These are phyloP conservation scores for Diaporthe sp. DNA, from an alignment of 2,329 filamentous ascomycete species.

Conservation along the genomic window DNA sequence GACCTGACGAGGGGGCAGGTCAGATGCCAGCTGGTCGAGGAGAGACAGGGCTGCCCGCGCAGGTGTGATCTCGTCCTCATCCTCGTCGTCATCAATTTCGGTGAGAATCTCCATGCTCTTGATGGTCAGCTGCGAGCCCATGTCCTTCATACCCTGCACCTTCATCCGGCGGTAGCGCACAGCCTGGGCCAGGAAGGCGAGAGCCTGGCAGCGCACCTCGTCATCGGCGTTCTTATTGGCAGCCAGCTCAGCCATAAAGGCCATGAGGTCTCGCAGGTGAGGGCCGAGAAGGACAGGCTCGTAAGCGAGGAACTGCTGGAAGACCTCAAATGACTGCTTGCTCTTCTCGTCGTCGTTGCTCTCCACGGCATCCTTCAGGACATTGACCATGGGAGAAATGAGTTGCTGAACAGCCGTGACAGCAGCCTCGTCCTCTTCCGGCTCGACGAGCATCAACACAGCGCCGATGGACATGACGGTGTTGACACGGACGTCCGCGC, in stretches of 20 bases:
- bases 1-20: slow-evolving; percentile 92
- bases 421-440: slow-evolving; percentile 83
- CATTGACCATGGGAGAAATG: slow-evolving; percentile 88
- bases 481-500: slow-evolving; percentile 93
- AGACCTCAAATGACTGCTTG: slow-evolving; percentile 94
- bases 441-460: slow-evolving; percentile 87
- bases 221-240: slow-evolving; percentile 83
- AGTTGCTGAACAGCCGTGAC: slow-evolving; percentile 83
- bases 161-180: slow-evolving; percentile 95
- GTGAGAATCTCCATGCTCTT: slow-evolving; percentile 91
- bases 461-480: slow-evolving; percentile 92
- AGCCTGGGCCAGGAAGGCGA: slow-evolving; percentile 93
- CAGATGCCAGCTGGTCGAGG: slow-evolving; percentile 89
- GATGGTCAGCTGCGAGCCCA: slow-evolving; percentile 88
- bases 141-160: slow-evolving; percentile 86
- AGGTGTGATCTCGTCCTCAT: slow-evolving; percentile 89
- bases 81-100: slow-evolving; percentile 84
- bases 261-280: slow-evolving; percentile 90
- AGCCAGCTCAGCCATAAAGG: slow-evolving; percentile 93
- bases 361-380: slow-evolving; percentile 87
- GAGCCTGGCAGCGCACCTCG: slow-evolving; percentile 88
- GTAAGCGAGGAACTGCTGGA: slow-evolving; percentile 93
- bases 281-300: slow-evolving; percentile 86
- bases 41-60: slow-evolving; percentile 87
- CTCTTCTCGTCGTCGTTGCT: slow-evolving; percentile 87